A percentile compares a stretch with the other conserved stretches of the same genome.
These are phyloP conservation scores for Paracorniculantispora psalliotae DNA, from an alignment of 2,329 filamentous ascomycete species.

Conservation along the genomic window DNA sequence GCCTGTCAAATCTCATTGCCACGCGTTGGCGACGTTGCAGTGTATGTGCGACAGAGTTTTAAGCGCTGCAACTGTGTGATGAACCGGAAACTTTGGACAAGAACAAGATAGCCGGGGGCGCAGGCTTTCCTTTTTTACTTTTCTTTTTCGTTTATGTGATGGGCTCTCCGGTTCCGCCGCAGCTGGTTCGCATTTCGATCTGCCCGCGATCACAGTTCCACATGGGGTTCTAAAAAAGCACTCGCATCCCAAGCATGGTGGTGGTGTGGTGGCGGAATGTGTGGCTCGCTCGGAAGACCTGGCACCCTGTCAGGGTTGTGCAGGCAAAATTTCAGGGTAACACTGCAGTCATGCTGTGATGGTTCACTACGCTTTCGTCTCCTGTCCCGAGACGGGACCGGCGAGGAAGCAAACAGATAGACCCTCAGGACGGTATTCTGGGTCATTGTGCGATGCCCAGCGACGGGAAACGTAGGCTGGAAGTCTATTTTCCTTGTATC, in stretches of 20 bases:
- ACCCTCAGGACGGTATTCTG: neutral
- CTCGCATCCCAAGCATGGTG: neutral
- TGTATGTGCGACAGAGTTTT: neutral
- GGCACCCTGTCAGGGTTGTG: conserved; percentile 4
- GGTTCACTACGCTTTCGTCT: neutral
- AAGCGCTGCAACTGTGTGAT: neutral
- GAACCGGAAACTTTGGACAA: neutral
- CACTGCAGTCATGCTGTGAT: neutral
- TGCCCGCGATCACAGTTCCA: conserved; percentile 9
- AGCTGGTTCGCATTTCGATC: conserved; percentile 8
- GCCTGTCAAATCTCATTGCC: neutral
- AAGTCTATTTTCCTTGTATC: neutral
- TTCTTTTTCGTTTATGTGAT: neutral
- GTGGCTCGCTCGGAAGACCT: neutral
- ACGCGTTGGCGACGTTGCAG: neutral
- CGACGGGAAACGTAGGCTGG: neutral
- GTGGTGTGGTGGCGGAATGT: neutral
- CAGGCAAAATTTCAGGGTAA: neutral
- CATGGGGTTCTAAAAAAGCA: conserved; percentile 1
- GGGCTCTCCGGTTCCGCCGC: neutral
- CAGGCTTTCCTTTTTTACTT: too few relatives aligned
- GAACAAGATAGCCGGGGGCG: neutral
- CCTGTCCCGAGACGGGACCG: neutral
- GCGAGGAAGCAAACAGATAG: neutral
- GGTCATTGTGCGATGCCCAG: neutral